phyloP scores from a whole-genome alignment of 2,329 filamentous ascomycete genomes.

The Ceratocystis alfenasii region DNA sequence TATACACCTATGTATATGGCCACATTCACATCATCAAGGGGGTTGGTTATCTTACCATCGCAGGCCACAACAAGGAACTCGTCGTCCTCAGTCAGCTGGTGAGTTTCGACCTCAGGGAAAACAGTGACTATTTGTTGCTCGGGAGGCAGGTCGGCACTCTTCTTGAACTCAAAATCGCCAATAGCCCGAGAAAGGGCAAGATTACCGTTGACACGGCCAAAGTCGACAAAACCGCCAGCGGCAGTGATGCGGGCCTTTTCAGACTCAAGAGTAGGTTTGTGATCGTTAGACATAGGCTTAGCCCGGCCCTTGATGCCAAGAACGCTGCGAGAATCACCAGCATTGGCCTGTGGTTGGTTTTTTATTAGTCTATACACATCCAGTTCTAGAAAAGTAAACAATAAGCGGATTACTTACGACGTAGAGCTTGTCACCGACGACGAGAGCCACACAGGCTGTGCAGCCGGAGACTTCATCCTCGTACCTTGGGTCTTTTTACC shows the following conservation, averaged over 20 bases:
- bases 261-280: conserved; percentile 97
- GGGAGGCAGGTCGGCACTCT: conserved; percentile 90
- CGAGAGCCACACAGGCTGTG: conserved; percentile 82
- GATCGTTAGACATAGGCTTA: conserved; percentile 96
- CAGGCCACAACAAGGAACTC: conserved; percentile 91
- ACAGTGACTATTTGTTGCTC: conserved; percentile 98
- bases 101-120: conserved; percentile 83
- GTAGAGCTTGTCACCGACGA: conserved; percentile 86
- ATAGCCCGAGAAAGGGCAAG: conserved; percentile 92
- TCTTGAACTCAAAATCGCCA: conserved; percentile 99
- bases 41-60: conserved; percentile 52
- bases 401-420: conserved; percentile 57
- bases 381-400: neutral
- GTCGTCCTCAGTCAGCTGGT: conserved; percentile 84
- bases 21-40: neutral
- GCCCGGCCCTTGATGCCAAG: conserved; percentile 92
- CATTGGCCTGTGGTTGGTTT: conserved; percentile 59
- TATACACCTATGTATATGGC: no score
- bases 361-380: neutral
- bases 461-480: conserved; percentile 97
- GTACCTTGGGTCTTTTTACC: conserved; percentile 70
- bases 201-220: conserved; percentile 96
- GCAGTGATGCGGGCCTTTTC: conserved; percentile 94
- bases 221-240: conserved; percentile 95
- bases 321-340: conserved; percentile 89